phyloP scores from a whole-genome alignment of 352 stramenopile species.

The Phytophthora ohioensis region DNA sequence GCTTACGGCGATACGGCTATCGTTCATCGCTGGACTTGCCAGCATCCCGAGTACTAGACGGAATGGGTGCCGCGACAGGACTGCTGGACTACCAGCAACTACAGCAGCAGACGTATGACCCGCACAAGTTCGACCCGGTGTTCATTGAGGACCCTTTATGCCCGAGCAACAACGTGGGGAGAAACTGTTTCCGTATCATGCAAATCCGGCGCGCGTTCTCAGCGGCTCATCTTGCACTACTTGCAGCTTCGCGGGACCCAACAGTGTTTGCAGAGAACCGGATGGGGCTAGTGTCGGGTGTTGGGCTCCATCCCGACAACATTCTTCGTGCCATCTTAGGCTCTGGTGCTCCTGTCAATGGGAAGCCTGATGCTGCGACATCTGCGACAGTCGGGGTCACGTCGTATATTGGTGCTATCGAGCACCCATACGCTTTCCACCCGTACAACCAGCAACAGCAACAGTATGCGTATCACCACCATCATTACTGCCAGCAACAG shows the following conservation, averaged over 20 bases:
- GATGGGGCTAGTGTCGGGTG: constrained; percentile 64
- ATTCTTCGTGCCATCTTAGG: constrained; percentile 79
- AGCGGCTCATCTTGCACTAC: constrained; percentile 73
- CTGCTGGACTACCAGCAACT: constrained; percentile 53
- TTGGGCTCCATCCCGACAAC: constrained; percentile 83
- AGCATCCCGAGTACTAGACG: constrained; percentile 40
- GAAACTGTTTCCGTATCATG: constrained; percentile 96
- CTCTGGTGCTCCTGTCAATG: constrained; percentile 58
- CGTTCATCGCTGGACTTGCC: constrained; percentile 74
- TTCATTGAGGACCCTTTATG: constrained; percentile 96
- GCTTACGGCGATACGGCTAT: constrained; percentile 72
- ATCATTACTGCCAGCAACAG: constrained; percentile 40
- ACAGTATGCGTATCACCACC: constrained; percentile 43
- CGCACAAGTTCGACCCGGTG: constrained; percentile 93
- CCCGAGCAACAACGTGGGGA: constrained; percentile 95
- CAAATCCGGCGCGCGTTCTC: constrained; percentile 86
- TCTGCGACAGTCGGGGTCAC: constrained; percentile 32
- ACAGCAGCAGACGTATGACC: constrained; percentile 72
- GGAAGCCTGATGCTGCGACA: constrained; percentile 50
- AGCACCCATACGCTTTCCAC: constrained; percentile 40
- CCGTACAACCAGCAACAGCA: constrained; percentile 43
- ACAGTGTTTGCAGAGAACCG: constrained; percentile 67
- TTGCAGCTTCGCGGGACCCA: constrained; percentile 64
- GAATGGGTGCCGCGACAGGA: constrained; percentile 44
- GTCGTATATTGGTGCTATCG: constrained; percentile 31